phyloP scores from a whole-genome alignment of 2,329 filamentous ascomycete species.

The Stachybotrys chartarum region DNA sequence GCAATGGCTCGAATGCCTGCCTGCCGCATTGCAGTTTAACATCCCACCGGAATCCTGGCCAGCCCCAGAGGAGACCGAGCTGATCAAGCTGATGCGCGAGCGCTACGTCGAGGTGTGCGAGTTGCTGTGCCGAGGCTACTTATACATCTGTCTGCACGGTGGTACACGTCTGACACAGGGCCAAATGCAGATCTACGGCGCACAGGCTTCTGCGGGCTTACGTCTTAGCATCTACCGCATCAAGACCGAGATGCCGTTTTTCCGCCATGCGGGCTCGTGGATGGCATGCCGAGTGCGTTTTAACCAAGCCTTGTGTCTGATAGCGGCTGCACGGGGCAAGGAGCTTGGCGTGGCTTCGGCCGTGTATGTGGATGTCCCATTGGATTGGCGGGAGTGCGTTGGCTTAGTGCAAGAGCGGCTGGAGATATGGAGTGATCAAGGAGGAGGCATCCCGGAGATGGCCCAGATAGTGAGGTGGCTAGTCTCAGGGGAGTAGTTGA shows the following conservation, averaged over 20 bases:
- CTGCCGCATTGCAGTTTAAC: slow-evolving; percentile 58
- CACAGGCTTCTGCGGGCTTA: slow-evolving; percentile 6
- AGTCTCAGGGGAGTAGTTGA: background rate
- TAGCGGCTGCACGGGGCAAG: slow-evolving; percentile 6
- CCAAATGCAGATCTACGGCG: slow-evolving; percentile 6
- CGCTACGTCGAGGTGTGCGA: slow-evolving; percentile 9
- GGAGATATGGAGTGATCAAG: slow-evolving; percentile 8
- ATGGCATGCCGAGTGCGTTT: slow-evolving; percentile 9
- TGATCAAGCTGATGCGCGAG: slow-evolving; percentile 9
- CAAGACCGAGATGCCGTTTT: slow-evolving; percentile 9
- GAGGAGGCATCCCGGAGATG: slow-evolving; percentile 6
- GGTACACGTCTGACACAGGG: slow-evolving; percentile 5
- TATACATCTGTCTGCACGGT: slow-evolving; percentile 9
- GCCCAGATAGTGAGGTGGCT: slow-evolving; percentile 5
- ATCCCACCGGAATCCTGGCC: slow-evolving; percentile 7
- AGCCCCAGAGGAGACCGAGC: slow-evolving; percentile 6
- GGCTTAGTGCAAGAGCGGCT: slow-evolving; percentile 6
- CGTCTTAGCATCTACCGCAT: slow-evolving; percentile 7
- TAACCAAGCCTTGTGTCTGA: slow-evolving; percentile 8
- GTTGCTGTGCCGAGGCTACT: slow-evolving; percentile 8
- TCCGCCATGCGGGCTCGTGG: slow-evolving; percentile 8
- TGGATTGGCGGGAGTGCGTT: slow-evolving; percentile 8
- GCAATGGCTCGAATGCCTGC: slow-evolving; percentile 72
- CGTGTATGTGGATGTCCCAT: slow-evolving; percentile 4
- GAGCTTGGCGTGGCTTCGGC: slow-evolving; percentile 6